Evolutionary conservation across 2,329 filamentous ascomycete genomes (phyloP).

Genomic region (Myriosclerotinia scirpicola): DNA sequence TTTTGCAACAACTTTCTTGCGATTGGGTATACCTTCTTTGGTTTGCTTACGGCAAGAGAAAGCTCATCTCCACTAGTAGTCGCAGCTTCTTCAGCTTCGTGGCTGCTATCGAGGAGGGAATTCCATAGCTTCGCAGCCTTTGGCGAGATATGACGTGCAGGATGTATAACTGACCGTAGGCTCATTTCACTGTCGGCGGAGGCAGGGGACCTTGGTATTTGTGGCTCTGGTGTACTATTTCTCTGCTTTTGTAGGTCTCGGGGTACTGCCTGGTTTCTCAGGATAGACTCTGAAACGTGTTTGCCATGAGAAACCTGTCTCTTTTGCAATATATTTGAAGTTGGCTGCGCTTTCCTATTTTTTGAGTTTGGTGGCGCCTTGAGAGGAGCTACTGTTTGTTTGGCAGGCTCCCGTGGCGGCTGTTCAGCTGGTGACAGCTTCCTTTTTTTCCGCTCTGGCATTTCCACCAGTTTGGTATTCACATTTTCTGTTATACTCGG

Average conservation of each 20-base stretch:
- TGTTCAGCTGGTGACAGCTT: conserved; percentile 34
- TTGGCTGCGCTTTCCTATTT: conserved; percentile 1
- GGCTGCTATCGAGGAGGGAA: conserved; percentile 1
- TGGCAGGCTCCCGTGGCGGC: conserved; percentile 17
- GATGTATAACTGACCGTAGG: not conserved
- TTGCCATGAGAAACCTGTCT: not conserved
- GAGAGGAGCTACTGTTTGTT: conserved; percentile 17
- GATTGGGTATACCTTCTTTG: conserved; percentile 7
- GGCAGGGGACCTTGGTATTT: not conserved
- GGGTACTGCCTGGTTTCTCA: not conserved
- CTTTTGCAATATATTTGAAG: not conserved
- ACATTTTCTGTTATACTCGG: not conserved
- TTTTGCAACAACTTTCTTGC: conserved; percentile 24
- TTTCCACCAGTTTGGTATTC: conserved; percentile 11
- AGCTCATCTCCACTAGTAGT: conserved; percentile 17
- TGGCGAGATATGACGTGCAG: conserved; percentile 29
- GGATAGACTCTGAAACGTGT: not conserved
- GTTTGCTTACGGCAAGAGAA: conserved; percentile 7
- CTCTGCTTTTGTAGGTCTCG: not conserved
- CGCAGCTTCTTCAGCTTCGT: conserved; percentile 2
- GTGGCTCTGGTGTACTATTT: not conserved
- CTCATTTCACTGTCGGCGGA: not conserved
- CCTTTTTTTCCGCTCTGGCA: conserved; percentile 33
- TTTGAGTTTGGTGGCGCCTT: conserved; percentile 22
- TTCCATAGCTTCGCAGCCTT: conserved; percentile 36